phyloP scores from a whole-genome alignment of 441 rosid species.

The Erysimum cheiri region DNA sequence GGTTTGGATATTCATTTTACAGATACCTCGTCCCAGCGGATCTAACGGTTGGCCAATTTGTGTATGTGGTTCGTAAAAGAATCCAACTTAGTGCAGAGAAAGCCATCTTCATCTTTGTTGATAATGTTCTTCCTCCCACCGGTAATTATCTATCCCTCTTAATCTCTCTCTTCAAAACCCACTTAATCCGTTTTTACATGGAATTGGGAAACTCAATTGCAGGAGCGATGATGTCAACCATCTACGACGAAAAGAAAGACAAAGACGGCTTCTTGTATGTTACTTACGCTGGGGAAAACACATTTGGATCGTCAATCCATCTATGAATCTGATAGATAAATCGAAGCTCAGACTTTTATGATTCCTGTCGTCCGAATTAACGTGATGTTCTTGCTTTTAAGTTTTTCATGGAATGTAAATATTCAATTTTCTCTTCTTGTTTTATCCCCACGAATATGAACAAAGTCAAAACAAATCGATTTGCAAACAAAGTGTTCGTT shows the following conservation, averaged over 20 bases:
- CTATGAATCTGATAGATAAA: not conserved
- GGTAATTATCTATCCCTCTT: slow-evolving; percentile 49
- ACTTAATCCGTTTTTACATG: not conserved
- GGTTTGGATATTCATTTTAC: not conserved
- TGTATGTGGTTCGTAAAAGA: slow-evolving; percentile 88
- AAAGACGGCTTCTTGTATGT: slow-evolving; percentile 90
- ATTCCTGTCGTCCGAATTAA: not conserved
- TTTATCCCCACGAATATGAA: not conserved
- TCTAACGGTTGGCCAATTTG: slow-evolving; percentile 87
- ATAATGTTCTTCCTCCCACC: slow-evolving; percentile 82
- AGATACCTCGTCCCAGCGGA: slow-evolving; percentile 94
- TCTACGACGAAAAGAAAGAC: slow-evolving; percentile 84
- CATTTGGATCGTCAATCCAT: slow-evolving; percentile 54
- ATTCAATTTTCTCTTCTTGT: not conserved
- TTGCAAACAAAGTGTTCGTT: not conserved
- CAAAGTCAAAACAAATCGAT: not conserved
- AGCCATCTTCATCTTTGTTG: slow-evolving; percentile 87
- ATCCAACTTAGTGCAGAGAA: slow-evolving; percentile 90
- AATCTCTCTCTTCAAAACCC: not conserved
- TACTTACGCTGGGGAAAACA: slow-evolving; percentile 92
- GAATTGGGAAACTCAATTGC: slow-evolving; percentile 6
- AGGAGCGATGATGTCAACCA: slow-evolving; percentile 89
- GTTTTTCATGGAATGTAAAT: not conserved
- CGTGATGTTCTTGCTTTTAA: slow-evolving; percentile 9
- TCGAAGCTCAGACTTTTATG: not conserved